These are phyloP conservation scores for Boletus subparvulus DNA, from an alignment of 768 basidiomycete species.

Conservation along the genomic window DNA sequence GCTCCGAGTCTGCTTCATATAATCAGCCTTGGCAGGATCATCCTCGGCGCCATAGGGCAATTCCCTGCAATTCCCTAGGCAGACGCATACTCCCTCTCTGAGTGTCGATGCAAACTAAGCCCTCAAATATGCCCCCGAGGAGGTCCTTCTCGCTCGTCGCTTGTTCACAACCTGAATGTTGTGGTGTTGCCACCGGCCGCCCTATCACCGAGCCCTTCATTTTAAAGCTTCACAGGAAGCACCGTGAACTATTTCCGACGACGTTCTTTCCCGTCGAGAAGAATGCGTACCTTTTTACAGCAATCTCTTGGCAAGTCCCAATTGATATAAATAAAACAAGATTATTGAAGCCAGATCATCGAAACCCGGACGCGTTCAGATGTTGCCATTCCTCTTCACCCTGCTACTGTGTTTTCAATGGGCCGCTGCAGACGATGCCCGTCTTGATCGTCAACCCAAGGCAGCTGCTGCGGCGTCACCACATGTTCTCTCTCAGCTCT, in stretches of 20 bases:
- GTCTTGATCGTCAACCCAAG: neutral
- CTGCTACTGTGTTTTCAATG: constrained; percentile 10
- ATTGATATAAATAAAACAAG: constrained; percentile 1
- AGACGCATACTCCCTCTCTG: no score
- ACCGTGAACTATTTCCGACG: no score
- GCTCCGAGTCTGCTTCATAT: no score
- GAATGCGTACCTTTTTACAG: neutral
- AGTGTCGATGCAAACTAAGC: no score
- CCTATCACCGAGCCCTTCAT: neutral
- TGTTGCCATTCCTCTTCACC: constrained; percentile 12
- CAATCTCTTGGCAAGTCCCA: neutral
- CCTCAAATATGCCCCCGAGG: no score
- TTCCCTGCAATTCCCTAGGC: no score
- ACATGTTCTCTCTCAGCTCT: constrained; percentile 8
- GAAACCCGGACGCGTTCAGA: neutral
- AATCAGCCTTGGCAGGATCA: no score
- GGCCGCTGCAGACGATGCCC: constrained; percentile 1
- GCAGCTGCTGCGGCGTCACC: neutral
- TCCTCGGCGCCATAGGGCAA: no score
- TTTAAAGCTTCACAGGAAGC: no score
- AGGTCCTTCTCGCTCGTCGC: neutral
- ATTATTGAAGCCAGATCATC: neutral
- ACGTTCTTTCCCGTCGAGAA: no score
- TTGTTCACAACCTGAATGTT: neutral
- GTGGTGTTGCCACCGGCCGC: neutral